Base-by-base conservation (phyloP, 495 filamentous ascomycete species). In the Parathielavia appendiculata region DNA sequence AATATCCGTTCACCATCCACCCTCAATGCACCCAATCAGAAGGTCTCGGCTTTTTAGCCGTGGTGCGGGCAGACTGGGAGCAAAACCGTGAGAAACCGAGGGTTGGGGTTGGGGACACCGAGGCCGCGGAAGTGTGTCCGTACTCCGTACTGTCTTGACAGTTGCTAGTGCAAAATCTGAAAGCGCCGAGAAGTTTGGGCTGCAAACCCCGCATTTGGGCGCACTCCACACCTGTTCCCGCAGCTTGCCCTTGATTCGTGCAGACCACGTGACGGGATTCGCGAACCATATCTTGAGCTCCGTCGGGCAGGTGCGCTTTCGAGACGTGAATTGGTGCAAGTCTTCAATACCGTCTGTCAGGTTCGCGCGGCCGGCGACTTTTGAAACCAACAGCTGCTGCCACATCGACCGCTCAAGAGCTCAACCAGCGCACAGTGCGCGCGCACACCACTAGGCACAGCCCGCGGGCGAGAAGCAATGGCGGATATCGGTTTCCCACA, bases 181-280 rank as follows among this genome's bases (percentile, higher is more conserved):
- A n/a, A n/a, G n/a, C n/a, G n/a, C n/a, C n/a, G n/a, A n/a, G n/a
- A 34, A 52, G 32, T 39, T 57, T 36, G 16, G 60, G 49, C 48
- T 48, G 43, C 44, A 60, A 53, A n/a, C 57, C 57, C 57, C 50
- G 50, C 50, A 43, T 60, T 50, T n/a, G 51, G 57, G 57, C 53
- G 48, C 58, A 13, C 13, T n/a, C 23, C 22, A 41, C 36, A n/a
- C 16, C 51, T 59, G 58, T 69, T 65, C 64, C 66, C 60, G 64
- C 66, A 69, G 66, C 56, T 43, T 54, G 23, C 26, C 5, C 4
- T 39, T 65, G 47, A 66, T 66, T 69, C 64, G 62, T 66, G 66
- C 66, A 69, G 66, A 64, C 41, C 66, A 69, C 66, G 66, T 69
- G 66, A 69, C 59, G 57, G 46, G 22, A 60, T 52, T 57, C 61